These are phyloP conservation scores for Tinospora cordifolia DNA, from an alignment of 164 flowering plant genomes.

Conservation along the genomic window DNA sequence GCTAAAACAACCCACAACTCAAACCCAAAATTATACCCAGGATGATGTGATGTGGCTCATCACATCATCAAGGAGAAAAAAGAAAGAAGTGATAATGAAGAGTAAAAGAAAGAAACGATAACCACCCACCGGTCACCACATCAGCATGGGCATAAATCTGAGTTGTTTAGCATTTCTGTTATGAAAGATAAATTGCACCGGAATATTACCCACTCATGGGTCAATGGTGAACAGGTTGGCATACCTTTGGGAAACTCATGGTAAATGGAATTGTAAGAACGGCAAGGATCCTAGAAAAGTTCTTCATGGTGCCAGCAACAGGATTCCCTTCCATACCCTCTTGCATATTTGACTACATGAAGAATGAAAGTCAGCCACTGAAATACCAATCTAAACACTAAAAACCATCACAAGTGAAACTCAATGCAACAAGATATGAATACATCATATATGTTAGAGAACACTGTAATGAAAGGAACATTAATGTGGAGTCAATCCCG, in stretches of 20 bases:
- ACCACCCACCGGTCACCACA: no score
- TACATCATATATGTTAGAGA: no score
- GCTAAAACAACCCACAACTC: no score
- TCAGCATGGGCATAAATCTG: no score
- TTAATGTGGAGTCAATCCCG: not conserved
- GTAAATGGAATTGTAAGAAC: conserved; percentile 69
- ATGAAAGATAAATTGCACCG: not conserved
- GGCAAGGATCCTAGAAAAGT: conserved; percentile 59
- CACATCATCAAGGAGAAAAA: no score
- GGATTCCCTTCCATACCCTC: conserved; percentile 97
- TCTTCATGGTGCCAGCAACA: conserved; percentile 64
- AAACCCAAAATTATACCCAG: no score
- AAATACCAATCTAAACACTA: not conserved
- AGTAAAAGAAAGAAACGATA: no score
- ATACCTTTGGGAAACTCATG: conserved; percentile 74
- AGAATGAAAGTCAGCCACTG: not conserved
- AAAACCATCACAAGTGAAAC: not conserved
- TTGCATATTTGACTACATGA: conserved; percentile 62
- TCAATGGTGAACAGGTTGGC: not conserved
- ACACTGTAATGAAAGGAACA: not conserved
- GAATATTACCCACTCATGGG: not conserved
- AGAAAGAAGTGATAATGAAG: no score
- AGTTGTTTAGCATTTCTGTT: not conserved
- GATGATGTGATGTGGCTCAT: no score
- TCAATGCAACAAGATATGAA: not conserved